Conservation (phyloP, 2,329 filamentous ascomycete genomes). For the Epichloe bromicola region DNA sequence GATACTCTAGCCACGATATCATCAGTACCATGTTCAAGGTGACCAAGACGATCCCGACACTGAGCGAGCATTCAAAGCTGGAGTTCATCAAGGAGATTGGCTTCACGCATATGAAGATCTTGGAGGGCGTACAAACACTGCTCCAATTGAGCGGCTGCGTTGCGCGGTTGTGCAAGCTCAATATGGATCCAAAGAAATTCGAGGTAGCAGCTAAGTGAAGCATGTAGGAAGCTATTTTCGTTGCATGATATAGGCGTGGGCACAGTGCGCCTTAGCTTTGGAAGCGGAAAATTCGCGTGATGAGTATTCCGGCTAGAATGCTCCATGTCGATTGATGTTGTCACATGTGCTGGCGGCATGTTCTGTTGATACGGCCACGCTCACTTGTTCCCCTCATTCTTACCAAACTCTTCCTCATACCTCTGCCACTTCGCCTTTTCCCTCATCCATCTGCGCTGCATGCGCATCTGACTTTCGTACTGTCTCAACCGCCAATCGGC, state of each 20-base stretch:
- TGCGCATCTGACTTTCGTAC: slow-evolving; percentile 53
- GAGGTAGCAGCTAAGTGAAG: slow-evolving; percentile 25
- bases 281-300: neutral
- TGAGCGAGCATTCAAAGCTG: slow-evolving; percentile 89
- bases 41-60: slow-evolving; percentile 83
- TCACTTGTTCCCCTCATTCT: slow-evolving; percentile 25
- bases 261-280: neutral
- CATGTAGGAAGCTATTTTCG: neutral
- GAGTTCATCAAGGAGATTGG: slow-evolving; percentile 99
- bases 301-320: neutral
- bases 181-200: slow-evolving; percentile 87
- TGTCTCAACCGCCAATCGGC: slow-evolving; percentile 54
- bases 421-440: slow-evolving; percentile 57
- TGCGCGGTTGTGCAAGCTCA: slow-evolving; percentile 81
- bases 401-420: slow-evolving; percentile 48
- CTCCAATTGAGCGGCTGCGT: slow-evolving; percentile 89
- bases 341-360: neutral
- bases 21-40: slow-evolving; percentile 99
- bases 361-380: neutral
- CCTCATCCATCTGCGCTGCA: slow-evolving; percentile 47
- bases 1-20: slow-evolving; percentile 97
- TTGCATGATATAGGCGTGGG: slow-evolving; percentile 14
- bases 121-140: slow-evolving; percentile 94
- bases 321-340: neutral
- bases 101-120: slow-evolving; percentile 96